A percentile compares a stretch with the other conserved stretches of the same genome.
Evolutionary conservation across 2,329 filamentous ascomycete species (phyloP).

Genomic region (Bretziella fagacearum): DNA sequence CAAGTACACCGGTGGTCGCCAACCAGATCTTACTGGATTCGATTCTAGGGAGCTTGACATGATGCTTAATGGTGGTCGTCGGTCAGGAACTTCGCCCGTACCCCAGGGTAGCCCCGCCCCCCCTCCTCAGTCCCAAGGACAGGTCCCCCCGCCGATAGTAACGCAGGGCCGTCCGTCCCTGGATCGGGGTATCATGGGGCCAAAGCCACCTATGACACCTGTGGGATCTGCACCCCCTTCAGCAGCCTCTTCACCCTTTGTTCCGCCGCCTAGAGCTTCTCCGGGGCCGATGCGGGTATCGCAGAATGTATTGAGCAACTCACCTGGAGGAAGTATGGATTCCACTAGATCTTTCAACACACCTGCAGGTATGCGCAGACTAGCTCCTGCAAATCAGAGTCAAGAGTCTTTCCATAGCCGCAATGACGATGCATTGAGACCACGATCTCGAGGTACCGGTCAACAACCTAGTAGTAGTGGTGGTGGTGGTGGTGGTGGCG

Average conservation of each 20-base stretch:
- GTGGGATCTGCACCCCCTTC: conserved; percentile 12
- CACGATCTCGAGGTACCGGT: conserved; percentile 35
- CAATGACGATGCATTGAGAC: conserved; percentile 36
- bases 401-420: conserved; percentile 34
- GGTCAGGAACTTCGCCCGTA: conserved; percentile 9
- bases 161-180: conserved; percentile 13
- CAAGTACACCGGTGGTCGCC: conserved; percentile 82
- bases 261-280: conserved; percentile 25
- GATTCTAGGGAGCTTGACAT: conserved; percentile 61
- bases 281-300: conserved; percentile 18
- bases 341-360: conserved; percentile 27
- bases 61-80: conserved; percentile 43
- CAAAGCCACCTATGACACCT: conserved; percentile 14
- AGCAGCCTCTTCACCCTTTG: conserved; percentile 18
- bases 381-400: conserved; percentile 36
- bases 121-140: conserved; percentile 14
- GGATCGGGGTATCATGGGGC: conserved; percentile 8
- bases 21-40: conserved; percentile 68
- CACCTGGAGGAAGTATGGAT: conserved; percentile 36
- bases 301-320: conserved; percentile 21
- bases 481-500: not conserved
- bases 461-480: conserved; percentile 23
- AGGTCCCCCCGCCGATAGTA: conserved; percentile 9
- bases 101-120: conserved; percentile 21
- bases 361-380: conserved; percentile 29